Percentiles rank a stretch among this genome's conserved stretches.
Conservation (phyloP, 176 grass and related monocot species). For the Oryza officinalis region DNA sequence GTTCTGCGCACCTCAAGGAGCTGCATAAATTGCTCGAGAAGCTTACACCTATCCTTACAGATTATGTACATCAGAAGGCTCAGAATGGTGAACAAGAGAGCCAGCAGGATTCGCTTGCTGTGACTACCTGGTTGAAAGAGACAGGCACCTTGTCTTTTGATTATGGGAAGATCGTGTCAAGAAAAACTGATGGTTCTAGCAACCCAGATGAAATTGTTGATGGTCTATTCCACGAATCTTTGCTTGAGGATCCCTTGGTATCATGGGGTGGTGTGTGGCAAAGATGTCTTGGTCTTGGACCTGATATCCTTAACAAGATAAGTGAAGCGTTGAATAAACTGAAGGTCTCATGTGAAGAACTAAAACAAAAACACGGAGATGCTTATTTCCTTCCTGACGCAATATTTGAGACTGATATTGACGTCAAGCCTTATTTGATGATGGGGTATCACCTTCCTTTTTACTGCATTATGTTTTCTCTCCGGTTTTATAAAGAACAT, state of each 20-base stretch:
- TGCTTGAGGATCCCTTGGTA: background rate
- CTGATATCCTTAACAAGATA: background rate
- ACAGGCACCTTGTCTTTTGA: background rate
- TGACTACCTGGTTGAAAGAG: background rate
- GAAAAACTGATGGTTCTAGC: background rate
- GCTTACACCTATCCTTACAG: background rate
- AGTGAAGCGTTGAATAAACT: background rate
- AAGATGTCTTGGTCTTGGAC: background rate
- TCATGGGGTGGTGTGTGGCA: background rate
- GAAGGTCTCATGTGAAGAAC: background rate
- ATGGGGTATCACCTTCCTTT: background rate
- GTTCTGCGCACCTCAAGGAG: background rate
- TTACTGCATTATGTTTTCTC: background rate
- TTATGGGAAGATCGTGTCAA: background rate
- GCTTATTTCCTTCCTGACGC: background rate
- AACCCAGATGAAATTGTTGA: background rate
- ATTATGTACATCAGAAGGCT: background rate
- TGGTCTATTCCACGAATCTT: background rate
- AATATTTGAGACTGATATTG: background rate
- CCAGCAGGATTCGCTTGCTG: background rate
- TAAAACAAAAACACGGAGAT: background rate
- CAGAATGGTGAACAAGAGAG: background rate
- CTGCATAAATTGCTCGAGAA: background rate
- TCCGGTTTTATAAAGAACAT: background rate
- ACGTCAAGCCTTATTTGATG: background rate